Evolutionary conservation across 2,329 filamentous ascomycete species (phyloP).

Genomic region (Helotiales sp.): DNA sequence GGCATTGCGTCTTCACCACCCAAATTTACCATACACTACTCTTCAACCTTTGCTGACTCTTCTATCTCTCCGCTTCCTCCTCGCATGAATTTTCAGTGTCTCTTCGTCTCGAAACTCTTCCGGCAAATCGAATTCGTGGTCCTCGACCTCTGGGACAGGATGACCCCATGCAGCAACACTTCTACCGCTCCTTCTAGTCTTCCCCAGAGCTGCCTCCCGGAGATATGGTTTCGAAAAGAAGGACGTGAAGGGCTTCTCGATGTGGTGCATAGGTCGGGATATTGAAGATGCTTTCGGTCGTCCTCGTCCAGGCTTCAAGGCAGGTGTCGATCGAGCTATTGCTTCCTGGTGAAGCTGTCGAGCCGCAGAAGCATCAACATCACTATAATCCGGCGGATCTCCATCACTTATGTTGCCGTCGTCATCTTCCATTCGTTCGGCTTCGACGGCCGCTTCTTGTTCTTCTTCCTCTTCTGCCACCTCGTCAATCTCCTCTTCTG

Average conservation of each 20-base stretch:
- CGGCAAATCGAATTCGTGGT: slow-evolving; percentile 75
- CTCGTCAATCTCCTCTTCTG: slow-evolving; percentile 41
- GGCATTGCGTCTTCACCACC: slow-evolving; percentile 20
- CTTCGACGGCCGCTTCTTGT: slow-evolving; percentile 64
- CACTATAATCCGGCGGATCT: slow-evolving; percentile 63
- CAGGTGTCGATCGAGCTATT: slow-evolving; percentile 33
- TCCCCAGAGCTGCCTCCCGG: slow-evolving; percentile 76
- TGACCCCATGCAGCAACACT: slow-evolving; percentile 79
- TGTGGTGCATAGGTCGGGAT: slow-evolving; percentile 29
- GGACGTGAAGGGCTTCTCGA: slow-evolving; percentile 70
- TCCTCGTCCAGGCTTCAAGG: slow-evolving; percentile 26
- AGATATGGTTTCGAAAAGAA: slow-evolving; percentile 75
- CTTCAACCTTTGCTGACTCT: slow-evolving; percentile 27
- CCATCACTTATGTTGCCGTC: slow-evolving; percentile 41
- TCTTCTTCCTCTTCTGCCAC: slow-evolving; percentile 79
- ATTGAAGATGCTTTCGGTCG: slow-evolving; percentile 36
- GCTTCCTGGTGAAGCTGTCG: slow-evolving; percentile 64
- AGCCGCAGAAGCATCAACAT: slow-evolving; percentile 70
- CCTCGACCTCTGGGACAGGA: slow-evolving; percentile 70
- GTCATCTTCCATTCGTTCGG: slow-evolving; percentile 43
- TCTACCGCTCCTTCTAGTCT: slow-evolving; percentile 66
- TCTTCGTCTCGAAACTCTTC: slow-evolving; percentile 49
- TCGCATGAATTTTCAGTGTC: slow-evolving; percentile 56
- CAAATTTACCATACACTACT: slow-evolving; percentile 5
- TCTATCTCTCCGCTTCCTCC: slow-evolving; percentile 54